phyloP scores from a whole-genome alignment of 345 rosid genomes.

The Salix purpurea region DNA sequence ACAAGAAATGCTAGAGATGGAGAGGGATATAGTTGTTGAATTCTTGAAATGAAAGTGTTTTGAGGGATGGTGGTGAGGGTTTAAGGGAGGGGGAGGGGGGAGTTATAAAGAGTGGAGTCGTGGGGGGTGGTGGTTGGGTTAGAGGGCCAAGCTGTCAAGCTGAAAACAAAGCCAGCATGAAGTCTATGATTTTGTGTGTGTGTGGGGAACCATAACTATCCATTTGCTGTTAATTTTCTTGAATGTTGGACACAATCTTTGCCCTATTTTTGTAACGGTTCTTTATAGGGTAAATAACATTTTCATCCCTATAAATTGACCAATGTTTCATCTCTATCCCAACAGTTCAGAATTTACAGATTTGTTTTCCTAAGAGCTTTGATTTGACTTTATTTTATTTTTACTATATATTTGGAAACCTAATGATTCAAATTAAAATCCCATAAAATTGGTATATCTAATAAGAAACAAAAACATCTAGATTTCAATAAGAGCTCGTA shows the following conservation, averaged over 20 bases:
- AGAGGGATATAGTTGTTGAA: background rate
- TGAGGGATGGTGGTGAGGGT: background rate
- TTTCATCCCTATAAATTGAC: background rate
- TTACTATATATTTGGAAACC: too few relatives aligned
- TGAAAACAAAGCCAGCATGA: background rate
- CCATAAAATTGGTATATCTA: too few relatives aligned
- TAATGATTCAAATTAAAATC: too few relatives aligned
- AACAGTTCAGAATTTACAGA: background rate
- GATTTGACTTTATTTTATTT: background rate
- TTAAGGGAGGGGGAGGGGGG: background rate
- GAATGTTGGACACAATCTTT: background rate
- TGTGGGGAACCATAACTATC: background rate
- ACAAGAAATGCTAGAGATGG: background rate
- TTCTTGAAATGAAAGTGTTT: background rate
- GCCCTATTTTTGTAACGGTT: background rate
- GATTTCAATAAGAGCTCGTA: too few relatives aligned
- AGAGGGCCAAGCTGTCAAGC: background rate
- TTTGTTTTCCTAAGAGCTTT: background rate
- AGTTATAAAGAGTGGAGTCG: conserved; percentile 1
- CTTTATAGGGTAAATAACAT: background rate
- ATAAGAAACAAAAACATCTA: too few relatives aligned
- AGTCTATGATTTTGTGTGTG: background rate
- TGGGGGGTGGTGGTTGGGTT: background rate
- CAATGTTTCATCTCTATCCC: background rate
- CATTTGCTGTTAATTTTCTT: background rate